Evolutionary conservation across 1,284 basidiomycete genomes (phyloP), one percentile per base, ranked within the genome.

Genomic region (Cutaneotrichosporon arboriforme): DNA sequence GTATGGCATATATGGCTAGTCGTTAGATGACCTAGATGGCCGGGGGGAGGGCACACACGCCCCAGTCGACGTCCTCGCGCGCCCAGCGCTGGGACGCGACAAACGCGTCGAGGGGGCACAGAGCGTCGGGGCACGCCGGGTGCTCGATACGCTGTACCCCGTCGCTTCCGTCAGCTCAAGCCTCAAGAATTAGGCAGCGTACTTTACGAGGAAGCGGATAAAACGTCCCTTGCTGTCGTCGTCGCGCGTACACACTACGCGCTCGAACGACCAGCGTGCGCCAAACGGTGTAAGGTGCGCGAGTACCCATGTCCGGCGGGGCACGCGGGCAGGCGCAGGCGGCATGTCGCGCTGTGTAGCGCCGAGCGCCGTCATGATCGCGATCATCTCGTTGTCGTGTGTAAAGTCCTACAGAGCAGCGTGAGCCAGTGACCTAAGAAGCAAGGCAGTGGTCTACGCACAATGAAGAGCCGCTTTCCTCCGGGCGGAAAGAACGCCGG

Each of bases 381-480:
- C 82, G 36, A 87, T 77, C 81, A 91, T 86, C 64, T 86, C 78
- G 69, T 88, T 84, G 67, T 90, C 88, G 68, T 90, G 87, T 20
- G 86, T 84, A 69, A 90, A 89, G 70, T 90, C 88, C 72, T 70
- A 50, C 13, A n/a, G n/a, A n/a, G n/a, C n/a, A n/a, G n/a, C 14
- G 37, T 46, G 17, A 44, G 17, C 20, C 21, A 5, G 18, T 7
- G n/a, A n/a, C n/a, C n/a, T n/a, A 31, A 31, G 10, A 31, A 5
- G 10, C 26, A 31, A 31, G 26, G n/a, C 31, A 5, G n/a, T n/a
- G n/a, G n/a, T 17, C 5, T 4, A 65, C 71, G 49, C 22, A 73
- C 72, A 21, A 72, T 61, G 50, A 73, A 74, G 22, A 75, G 34
- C 8, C 66, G 51, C 36, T 65, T 57, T 1, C 70, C 71, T 0